Conservation (phyloP, 306 rosid genomes). For the Glycine latifolia region DNA sequence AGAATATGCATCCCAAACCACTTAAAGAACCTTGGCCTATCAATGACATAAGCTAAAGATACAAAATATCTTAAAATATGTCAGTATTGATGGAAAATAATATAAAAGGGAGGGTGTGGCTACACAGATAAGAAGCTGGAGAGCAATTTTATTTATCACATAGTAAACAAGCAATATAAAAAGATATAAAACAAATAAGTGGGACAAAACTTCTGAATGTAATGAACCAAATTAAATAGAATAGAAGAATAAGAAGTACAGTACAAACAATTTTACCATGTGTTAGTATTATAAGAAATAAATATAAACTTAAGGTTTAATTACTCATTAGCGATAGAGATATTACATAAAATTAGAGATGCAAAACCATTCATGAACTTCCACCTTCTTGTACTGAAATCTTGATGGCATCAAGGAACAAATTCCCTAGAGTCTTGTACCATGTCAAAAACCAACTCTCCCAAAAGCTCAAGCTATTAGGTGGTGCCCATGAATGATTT, state of each 20-base stretch:
- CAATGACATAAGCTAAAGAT: background rate
- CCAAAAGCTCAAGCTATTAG: no score
- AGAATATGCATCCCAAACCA: slow-evolving; percentile 31
- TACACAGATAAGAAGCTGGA: background rate
- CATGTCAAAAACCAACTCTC: no score
- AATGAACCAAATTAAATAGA: background rate
- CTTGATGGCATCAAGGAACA: no score
- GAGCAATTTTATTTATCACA: background rate
- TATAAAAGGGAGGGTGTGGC: background rate
- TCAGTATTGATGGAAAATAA: background rate
- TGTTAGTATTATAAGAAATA: no score
- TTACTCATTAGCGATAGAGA: no score
- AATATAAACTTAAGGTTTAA: no score
- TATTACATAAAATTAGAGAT: no score
- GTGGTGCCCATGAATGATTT: no score
- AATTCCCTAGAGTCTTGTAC: no score
- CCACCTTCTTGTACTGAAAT: no score
- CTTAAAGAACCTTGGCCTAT: slow-evolving; percentile 13
- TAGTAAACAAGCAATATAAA: background rate
- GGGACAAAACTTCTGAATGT: background rate
- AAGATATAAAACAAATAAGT: background rate
- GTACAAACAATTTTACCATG: background rate
- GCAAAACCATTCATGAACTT: no score
- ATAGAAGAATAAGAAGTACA: background rate
- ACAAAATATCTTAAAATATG: slow-evolving; percentile 5